A percentile compares a stretch with the other conserved stretches of the same genome.
Evolutionary conservation across 108 stramenopile genomes (phyloP).

Genomic region (Stephanodiscus minutulus): DNA sequence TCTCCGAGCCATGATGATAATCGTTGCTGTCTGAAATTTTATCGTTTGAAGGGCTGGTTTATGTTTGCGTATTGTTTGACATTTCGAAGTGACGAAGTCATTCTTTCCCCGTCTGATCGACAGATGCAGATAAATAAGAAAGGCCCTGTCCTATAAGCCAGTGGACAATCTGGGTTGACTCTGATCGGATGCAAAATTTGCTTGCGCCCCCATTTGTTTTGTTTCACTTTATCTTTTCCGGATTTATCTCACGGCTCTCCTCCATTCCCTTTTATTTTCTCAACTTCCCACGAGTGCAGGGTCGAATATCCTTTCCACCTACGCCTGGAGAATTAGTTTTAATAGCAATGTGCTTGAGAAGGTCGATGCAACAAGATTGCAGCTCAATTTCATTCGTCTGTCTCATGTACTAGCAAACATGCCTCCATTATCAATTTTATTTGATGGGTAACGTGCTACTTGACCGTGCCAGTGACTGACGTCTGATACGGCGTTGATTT

Average conservation of each 20-base stretch:
- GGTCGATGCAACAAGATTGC: not conserved
- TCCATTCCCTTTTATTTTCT: not conserved
- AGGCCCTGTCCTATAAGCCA: conserved; percentile 90
- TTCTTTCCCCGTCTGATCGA: conserved; percentile 94
- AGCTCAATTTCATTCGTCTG: not conserved
- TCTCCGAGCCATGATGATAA: conserved; percentile 35
- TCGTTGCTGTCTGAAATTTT: not conserved
- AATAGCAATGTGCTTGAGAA: not conserved
- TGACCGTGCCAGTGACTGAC: not conserved
- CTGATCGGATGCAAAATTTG: conserved; percentile 63
- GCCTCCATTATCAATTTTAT: not conserved
- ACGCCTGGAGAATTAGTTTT: not conserved
- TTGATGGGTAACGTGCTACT: not conserved
- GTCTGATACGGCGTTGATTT: not conserved
- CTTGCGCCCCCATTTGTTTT: not conserved
- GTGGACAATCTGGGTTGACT: conserved; percentile 88
- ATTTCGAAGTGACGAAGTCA: conserved; percentile 79
- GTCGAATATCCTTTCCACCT: not conserved
- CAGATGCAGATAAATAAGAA: conserved; percentile 78
- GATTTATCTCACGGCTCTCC: not conserved
- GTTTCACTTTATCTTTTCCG: not conserved
- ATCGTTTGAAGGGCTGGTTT: not conserved
- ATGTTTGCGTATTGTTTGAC: not conserved
- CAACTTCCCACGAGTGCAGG: not conserved
- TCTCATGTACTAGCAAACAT: not conserved